These are phyloP conservation scores for Kwoniella sp. DNA, from an alignment of 768 basidiomycete genomes.

Conservation along the genomic window DNA sequence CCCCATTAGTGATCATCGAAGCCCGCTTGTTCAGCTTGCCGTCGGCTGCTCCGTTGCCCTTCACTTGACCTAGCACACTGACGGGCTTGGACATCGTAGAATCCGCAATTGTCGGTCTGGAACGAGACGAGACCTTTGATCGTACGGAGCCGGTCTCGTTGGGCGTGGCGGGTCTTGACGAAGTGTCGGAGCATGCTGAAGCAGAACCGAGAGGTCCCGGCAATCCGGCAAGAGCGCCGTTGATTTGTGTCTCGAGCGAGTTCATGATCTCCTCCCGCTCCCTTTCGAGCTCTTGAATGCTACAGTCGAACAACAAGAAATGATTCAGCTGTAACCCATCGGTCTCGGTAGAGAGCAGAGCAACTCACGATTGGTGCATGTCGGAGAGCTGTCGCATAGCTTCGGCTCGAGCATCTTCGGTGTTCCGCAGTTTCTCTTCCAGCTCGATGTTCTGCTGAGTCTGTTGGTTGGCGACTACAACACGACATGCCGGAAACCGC, in stretches of 20 bases:
- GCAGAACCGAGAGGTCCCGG: slow-evolving; percentile 7
- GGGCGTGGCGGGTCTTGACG: slow-evolving; percentile 22
- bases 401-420: slow-evolving; percentile 76
- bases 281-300: slow-evolving; percentile 51
- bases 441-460: slow-evolving; percentile 33
- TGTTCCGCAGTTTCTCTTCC: slow-evolving; percentile 66
- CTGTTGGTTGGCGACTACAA: slow-evolving; percentile 27
- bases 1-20: neutral
- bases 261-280: slow-evolving; percentile 54
- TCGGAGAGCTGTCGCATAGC: slow-evolving; percentile 77
- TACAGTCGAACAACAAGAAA: neutral
- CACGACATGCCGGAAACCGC: neutral
- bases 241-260: slow-evolving; percentile 48
- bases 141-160: slow-evolving; percentile 5
- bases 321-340: neutral
- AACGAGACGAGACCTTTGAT: slow-evolving; percentile 4
- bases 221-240: slow-evolving; percentile 35
- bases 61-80: slow-evolving; percentile 14
- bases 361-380: slow-evolving; percentile 81
- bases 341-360: too few species aligned
- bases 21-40: slow-evolving; percentile 8
- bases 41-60: neutral
- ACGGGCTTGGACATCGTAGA: slow-evolving; percentile 4
- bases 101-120: slow-evolving; percentile 4
- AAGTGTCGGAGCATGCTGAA: neutral